These are phyloP conservation scores for Vitellaria paradoxa DNA, from an alignment of 179 eudicot genomes.

Conservation along the genomic window DNA sequence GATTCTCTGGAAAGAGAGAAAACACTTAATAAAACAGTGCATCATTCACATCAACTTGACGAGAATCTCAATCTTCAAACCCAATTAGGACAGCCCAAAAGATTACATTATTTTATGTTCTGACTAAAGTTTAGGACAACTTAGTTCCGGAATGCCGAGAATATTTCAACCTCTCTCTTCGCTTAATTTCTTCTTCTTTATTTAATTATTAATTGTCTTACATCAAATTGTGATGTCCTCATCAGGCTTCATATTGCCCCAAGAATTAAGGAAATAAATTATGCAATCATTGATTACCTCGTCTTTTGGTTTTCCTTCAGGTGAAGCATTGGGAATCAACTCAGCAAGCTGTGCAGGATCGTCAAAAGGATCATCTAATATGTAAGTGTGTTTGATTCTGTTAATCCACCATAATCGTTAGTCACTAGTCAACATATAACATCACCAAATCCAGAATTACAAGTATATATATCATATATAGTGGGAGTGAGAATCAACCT, in stretches of 20 bases:
- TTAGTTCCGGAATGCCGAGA: too few relatives aligned
- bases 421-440: constrained; percentile 3
- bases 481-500: constrained; percentile 29
- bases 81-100: not conserved
- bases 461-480: not conserved
- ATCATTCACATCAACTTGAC: constrained; percentile 1
- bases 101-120: not conserved
- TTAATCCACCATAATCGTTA: constrained; percentile 8
- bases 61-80: not conserved
- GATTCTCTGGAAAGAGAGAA: not conserved
- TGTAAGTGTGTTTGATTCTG: constrained; percentile 91
- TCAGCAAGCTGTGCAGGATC: constrained; percentile 76
- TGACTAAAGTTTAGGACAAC: not conserved
- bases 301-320: constrained; percentile 91
- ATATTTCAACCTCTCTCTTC: too few relatives aligned
- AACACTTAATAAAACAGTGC: not conserved
- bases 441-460: constrained; percentile 1
- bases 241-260: not conserved
- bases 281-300: constrained; percentile 49
- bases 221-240: not conserved
- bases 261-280: not conserved
- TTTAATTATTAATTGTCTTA: not conserved
- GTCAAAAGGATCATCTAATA: constrained; percentile 91
- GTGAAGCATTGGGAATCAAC: constrained; percentile 83
- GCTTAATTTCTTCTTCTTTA: too few relatives aligned